Base-by-base conservation (phyloP, 1,284 basidiomycete genomes). In the Ganoderma boninense region DNA sequence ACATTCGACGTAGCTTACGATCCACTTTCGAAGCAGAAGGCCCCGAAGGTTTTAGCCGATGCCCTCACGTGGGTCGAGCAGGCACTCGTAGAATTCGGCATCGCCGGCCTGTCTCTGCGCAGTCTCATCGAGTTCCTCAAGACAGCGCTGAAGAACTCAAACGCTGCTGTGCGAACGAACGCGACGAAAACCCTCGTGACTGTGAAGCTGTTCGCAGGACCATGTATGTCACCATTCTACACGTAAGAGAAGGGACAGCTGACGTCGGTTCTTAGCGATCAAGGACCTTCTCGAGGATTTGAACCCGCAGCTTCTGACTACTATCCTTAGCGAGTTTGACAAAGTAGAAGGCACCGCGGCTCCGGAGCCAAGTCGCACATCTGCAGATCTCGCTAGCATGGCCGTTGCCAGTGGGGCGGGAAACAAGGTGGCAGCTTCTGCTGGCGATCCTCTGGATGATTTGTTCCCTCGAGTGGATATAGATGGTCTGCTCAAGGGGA, bases 171-270 rank as follows among this genome's bases (percentile, higher is more conserved):
- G 35, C 90, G 98, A 62, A 95, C 95, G 5, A 98, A 92, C 79
- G 98, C 98, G n/a, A 99, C 97, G 2, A 97, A 96, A 79, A 88
- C 95, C 0, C 83, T 99, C 57, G 96, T 99, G 16, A 97, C 97
- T 4, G 87, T 99, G 44, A 96, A 94, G 76, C 82, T 98, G 65
- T 99, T 96, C 80, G 94, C 97, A 59, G 98, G 98, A 16, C 84
- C 94, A 56, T 92, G 96, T 96, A 77, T 77, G 93, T 84, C 6
- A 65, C 52, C 62, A 40, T 56, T 44, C 5, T 52, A 8, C 49
- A 23, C 29, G 23, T 14, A 13, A 44, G 38, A 2, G 14, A 38
- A 46, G 46, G 59, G 32, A 42, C 42, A 66, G 66, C 71, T 73
- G 60, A 69, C 64, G 68, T 66, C 14, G 59, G 65, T 32, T 38